These are phyloP conservation scores for Drosera capensis DNA, from an alignment of 148 eudicot species.

Conservation along the genomic window DNA sequence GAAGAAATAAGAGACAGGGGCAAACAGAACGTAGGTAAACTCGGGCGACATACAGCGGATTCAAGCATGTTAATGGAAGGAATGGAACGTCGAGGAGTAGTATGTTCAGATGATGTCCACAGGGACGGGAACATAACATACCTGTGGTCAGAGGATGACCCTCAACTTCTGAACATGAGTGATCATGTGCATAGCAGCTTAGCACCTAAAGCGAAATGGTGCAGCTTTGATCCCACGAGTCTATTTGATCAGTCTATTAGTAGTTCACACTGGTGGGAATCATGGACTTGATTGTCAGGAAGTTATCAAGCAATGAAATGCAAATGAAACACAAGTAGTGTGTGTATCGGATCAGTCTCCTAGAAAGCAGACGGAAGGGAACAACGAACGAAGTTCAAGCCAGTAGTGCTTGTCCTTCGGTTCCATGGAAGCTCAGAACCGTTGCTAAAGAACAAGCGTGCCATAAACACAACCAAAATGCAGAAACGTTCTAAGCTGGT, in stretches of 20 bases:
- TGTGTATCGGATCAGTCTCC: too few species aligned
- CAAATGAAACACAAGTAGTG: too few species aligned
- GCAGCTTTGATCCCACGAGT: constrained; percentile 23
- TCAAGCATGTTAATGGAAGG: constrained; percentile 14
- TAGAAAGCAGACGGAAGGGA: too few species aligned
- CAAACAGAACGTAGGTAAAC: constrained; percentile 3
- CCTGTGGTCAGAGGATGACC: constrained; percentile 17
- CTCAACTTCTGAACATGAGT: constrained; percentile 11
- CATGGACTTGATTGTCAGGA: constrained; percentile 24
- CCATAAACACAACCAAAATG: too few species aligned
- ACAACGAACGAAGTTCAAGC: too few species aligned
- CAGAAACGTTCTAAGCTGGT: too few species aligned
- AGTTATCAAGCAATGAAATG: too few species aligned
- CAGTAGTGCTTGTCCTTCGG: too few species aligned
- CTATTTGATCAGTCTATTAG: constrained; percentile 25
- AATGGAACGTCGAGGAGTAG: constrained; percentile 8
- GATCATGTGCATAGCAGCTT: constrained; percentile 19
- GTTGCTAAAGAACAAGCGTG: too few species aligned
- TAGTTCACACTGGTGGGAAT: constrained; percentile 51
- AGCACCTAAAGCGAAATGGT: constrained; percentile 25
- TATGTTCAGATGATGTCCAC: constrained; percentile 26
- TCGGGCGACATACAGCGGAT: constrained; percentile 3
- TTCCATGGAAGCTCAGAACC: too few species aligned
- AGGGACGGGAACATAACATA: constrained; percentile 14
- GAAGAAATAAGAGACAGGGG: constrained; percentile 2